These are phyloP conservation scores for Nitzschia sp. DNA, from an alignment of 108 stramenopile species.

Conservation along the genomic window DNA sequence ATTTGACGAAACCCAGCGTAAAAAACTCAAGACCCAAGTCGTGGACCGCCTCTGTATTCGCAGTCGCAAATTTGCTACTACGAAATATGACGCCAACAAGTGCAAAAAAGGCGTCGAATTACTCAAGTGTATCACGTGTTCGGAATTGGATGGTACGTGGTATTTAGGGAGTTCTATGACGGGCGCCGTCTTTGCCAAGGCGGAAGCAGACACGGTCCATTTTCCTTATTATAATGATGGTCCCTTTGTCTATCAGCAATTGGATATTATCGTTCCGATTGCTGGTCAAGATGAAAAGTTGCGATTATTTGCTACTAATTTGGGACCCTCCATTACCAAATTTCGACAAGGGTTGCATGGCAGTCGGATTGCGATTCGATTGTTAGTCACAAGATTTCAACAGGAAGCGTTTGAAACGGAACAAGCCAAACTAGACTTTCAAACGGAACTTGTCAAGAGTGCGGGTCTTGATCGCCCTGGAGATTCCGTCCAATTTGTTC, in stretches of 20 bases:
- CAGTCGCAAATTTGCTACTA: slow-evolving; percentile 6
- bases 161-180: slow-evolving; percentile 17
- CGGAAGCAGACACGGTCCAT: background rate
- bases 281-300: slow-evolving; percentile 28
- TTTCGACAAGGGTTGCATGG: slow-evolving; percentile 21
- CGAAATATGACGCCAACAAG: background rate
- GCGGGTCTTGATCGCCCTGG: slow-evolving; percentile 8
- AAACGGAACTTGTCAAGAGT: background rate
- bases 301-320: slow-evolving; percentile 9
- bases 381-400: slow-evolving; percentile 22
- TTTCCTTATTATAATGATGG: slow-evolving; percentile 35
- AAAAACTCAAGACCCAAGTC: slow-evolving; percentile 2
- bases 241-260: slow-evolving; percentile 24
- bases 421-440: slow-evolving; percentile 6
- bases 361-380: slow-evolving; percentile 21
- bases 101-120: slow-evolving; percentile 28
- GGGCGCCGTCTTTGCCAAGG: slow-evolving; percentile 16
- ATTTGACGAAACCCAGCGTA: slow-evolving; percentile 2
- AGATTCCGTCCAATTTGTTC: slow-evolving; percentile 19
- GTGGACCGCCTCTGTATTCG: slow-evolving; percentile 3
- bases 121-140: slow-evolving; percentile 14
- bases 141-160: slow-evolving; percentile 26
- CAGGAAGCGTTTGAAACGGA: slow-evolving; percentile 1
- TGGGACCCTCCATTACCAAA: slow-evolving; percentile 20
- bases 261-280: slow-evolving; percentile 32